Base-by-base conservation (phyloP, 495 filamentous ascomycete genomes). In the Penicillium odoratum region DNA sequence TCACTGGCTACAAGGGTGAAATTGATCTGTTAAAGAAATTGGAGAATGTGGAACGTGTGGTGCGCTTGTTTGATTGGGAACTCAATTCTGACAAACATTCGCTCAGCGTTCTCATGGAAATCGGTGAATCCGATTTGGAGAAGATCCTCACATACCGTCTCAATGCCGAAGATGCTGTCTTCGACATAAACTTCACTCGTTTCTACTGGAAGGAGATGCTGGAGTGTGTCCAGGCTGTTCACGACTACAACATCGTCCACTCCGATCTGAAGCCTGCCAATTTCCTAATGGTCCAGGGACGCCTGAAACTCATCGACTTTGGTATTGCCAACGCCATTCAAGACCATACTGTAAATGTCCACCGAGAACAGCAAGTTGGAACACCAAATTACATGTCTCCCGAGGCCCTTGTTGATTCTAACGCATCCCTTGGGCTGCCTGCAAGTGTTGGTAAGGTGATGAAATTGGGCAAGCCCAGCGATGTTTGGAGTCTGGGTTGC, bases 141-240 rank as follows among this genome's bases (percentile, higher is more conserved):
- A 91, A 89, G 52, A 86, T 97, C 16, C 85, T 98, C 30, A 87
- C 82, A 7, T 83, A 86, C 36, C 84, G 88, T 30, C 74, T 88
- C 33, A 87, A 89, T 48, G 77, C 84, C 0, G 90, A 93, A 62
- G 84, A 89, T 56, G 84, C 90, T 34, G 76, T 75, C 29, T 88
- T 98, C 55, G 94, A 98, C 67, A 80, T 89, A 9, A 88, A 86
- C 49, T 98, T 97, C 63, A 89, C 92, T n/a, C 88, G 94, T 8
- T 91, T 91, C 73, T 96, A 96, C 77, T 98, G 94, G 94, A 91
- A 92, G 66, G 94, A 98, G 74, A 98, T 98, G 95, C 88, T 98
- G 4, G 91, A 95, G 65, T 98, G 94, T 71, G 87, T 98, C 5
- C 83, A 89, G 51, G 83, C 93, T 3, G 92, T 98, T 0, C 94